These are phyloP conservation scores for Endoconidiophora polonica DNA, from an alignment of 2,329 filamentous ascomycete genomes.

Conservation along the genomic window DNA sequence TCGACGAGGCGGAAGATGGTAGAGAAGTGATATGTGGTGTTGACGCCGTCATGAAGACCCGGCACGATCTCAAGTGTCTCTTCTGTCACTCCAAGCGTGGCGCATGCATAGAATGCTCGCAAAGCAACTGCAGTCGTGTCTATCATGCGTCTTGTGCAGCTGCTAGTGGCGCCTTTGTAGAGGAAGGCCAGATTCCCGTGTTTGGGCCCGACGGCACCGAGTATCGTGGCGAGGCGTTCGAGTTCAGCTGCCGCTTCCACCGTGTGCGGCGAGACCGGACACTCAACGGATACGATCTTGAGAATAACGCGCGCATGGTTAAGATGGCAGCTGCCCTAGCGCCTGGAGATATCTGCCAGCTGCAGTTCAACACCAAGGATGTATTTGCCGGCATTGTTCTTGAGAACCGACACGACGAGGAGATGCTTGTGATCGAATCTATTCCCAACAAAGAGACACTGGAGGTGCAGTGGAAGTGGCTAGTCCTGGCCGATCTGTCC, in stretches of 20 bases:
- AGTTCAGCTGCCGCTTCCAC: slow-evolving; percentile 91
- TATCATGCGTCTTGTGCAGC: slow-evolving; percentile 94
- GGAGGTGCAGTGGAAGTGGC: slow-evolving; percentile 74
- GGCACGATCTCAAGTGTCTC: slow-evolving; percentile 81
- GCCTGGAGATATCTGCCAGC: slow-evolving; percentile 64
- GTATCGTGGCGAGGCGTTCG: slow-evolving; percentile 80
- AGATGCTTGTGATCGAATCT: slow-evolving; percentile 62
- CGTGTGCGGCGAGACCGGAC: slow-evolving; percentile 72
- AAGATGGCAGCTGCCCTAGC: slow-evolving; percentile 52
- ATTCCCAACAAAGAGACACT: slow-evolving; percentile 64
- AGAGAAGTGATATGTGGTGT: slow-evolving; percentile 63
- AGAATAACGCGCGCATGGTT: slow-evolving; percentile 51
- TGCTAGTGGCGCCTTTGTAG: slow-evolving; percentile 79
- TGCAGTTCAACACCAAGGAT: slow-evolving; percentile 68
- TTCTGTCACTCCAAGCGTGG: slow-evolving; percentile 89
- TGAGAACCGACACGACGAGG: slow-evolving; percentile 63
- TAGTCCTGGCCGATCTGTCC: slow-evolving; percentile 53
- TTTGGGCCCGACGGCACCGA: slow-evolving; percentile 82
- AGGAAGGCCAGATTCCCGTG: slow-evolving; percentile 69
- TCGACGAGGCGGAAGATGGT: slow-evolving; percentile 49
- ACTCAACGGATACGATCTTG: slow-evolving; percentile 49
- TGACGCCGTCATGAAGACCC: slow-evolving; percentile 67
- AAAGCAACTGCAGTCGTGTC: slow-evolving; percentile 80
- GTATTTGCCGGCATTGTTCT: slow-evolving; percentile 82
- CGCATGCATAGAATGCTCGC: slow-evolving; percentile 93